Base-by-base conservation (phyloP, 495 filamentous ascomycete species). In the Pseudomonodictys pantanalensis region DNA sequence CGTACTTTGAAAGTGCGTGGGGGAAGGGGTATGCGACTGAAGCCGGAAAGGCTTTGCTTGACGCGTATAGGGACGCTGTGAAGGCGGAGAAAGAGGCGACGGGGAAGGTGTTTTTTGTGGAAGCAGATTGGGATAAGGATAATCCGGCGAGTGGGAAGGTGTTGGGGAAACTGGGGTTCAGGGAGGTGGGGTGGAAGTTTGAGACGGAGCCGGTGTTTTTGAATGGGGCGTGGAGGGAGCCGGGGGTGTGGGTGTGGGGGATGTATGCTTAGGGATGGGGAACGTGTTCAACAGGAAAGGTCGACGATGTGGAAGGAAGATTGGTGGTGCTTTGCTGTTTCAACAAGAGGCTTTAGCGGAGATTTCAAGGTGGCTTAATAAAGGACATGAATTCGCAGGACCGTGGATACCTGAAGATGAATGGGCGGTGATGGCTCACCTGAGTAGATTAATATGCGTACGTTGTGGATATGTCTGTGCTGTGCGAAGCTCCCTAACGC, bases 1-100 rank as follows among this genome's bases (percentile, higher is more conserved):
- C 47, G 2, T 52, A 52, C 25, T 33, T 52, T 17, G 15, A 30
- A 25, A 33, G 33, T 9, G 17, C 35, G 12, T 60, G 46, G 56
- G 56, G 56, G 3, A 39, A 52, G 12, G 47, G 56, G 4, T 60
- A 60, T 39, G 56, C 56, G 32, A 60, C 56, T 3, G 56, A 60
- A 45, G 46, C 56, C 15, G 7, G 10, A 12, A 1, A 29, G 3
- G 56, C 56, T 6, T 8, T 60, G 11, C 3, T 60, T 2, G 3
- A 3, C 9, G 35, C 46, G 7, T 52, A 50, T 43, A 10, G 25
- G 15, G 32, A 7, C 8, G 9, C 28, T n/a, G 8, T 12, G 17
- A 9, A n/a, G 8, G 12, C 2, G 28, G 17, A 22, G 43, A 35
- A 48, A 8, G 22, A 49, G 18, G 18, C 38, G 3, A 12, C 15